phyloP scores from a whole-genome alignment of 169 alveolate genomes.

The Neospora caninum region DNA sequence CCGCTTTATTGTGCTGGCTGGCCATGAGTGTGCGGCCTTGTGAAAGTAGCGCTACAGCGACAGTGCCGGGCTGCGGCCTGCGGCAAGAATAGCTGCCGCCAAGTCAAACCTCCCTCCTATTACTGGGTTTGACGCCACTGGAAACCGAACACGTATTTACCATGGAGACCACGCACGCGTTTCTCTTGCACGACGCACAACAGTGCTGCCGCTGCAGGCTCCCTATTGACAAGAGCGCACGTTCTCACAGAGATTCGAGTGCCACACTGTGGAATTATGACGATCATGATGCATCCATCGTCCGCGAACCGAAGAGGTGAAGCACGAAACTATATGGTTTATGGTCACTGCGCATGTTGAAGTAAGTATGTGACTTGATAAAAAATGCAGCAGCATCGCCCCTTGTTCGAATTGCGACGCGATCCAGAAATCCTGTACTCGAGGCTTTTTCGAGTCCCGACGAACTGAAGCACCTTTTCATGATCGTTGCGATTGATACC shows the following conservation, averaged over 20 bases:
- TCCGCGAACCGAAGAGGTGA: neutral
- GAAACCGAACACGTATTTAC: too few species aligned
- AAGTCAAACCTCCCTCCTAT: too few species aligned
- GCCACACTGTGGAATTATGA: too few species aligned
- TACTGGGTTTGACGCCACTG: too few species aligned
- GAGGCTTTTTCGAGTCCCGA: neutral
- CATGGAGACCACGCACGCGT: too few species aligned
- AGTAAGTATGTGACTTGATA: neutral
- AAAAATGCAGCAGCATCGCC: neutral
- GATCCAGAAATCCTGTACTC: neutral
- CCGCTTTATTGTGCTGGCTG: too few species aligned
- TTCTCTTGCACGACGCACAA: neutral
- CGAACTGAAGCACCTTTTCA: constrained; percentile 3
- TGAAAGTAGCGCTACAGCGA: too few species aligned
- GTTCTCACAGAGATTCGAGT: too few species aligned
- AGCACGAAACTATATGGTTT: neutral
- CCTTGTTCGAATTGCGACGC: neutral
- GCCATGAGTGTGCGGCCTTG: too few species aligned
- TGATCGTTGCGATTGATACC: neutral
- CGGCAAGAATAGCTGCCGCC: too few species aligned
- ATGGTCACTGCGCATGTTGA: constrained; percentile 18
- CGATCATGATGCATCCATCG: neutral
- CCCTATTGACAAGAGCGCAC: neutral
- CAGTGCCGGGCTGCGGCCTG: too few species aligned
- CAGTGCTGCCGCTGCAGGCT: neutral